phyloP scores from a whole-genome alignment of 306 rosid genomes.

The Inga oerstediana region DNA sequence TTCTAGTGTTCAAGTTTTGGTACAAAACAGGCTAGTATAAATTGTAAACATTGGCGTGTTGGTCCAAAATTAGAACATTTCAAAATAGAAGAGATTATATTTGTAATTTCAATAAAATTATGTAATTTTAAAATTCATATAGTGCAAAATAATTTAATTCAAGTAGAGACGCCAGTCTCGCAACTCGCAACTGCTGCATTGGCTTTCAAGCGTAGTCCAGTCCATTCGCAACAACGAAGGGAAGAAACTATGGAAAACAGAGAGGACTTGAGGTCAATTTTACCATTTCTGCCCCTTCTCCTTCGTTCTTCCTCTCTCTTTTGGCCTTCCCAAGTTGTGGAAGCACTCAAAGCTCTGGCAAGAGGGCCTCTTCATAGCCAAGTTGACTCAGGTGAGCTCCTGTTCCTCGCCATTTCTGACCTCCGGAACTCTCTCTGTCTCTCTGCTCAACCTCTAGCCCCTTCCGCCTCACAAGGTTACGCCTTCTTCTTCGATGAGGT shows the following conservation, averaged over 20 bases:
- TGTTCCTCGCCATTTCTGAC: slow-evolving; percentile 57
- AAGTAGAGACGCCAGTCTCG: no score
- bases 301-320: slow-evolving; percentile 54
- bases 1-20: no score
- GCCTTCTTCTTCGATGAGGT: slow-evolving; percentile 83
- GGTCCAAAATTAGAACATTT: no score
- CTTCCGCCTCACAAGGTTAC: slow-evolving; percentile 59
- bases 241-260: slow-evolving; percentile 53
- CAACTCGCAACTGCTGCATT: background rate
- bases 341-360: slow-evolving; percentile 54
- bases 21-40: no score
- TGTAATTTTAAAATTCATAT: no score
- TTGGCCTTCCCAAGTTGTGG: slow-evolving; percentile 80
- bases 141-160: no score
- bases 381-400: slow-evolving; percentile 54
- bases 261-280: slow-evolving; percentile 68
- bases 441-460: slow-evolving; percentile 46
- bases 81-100: no score
- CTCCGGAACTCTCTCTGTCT: slow-evolving; percentile 62
- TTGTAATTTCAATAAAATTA: no score
- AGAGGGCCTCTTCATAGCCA: slow-evolving; percentile 58
- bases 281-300: slow-evolving; percentile 63
- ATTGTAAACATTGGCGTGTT: no score
- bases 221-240: background rate
- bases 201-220: background rate